phyloP scores from a whole-genome alignment of 495 filamentous ascomycete genomes.

The Aspergillus olivimuriae region DNA sequence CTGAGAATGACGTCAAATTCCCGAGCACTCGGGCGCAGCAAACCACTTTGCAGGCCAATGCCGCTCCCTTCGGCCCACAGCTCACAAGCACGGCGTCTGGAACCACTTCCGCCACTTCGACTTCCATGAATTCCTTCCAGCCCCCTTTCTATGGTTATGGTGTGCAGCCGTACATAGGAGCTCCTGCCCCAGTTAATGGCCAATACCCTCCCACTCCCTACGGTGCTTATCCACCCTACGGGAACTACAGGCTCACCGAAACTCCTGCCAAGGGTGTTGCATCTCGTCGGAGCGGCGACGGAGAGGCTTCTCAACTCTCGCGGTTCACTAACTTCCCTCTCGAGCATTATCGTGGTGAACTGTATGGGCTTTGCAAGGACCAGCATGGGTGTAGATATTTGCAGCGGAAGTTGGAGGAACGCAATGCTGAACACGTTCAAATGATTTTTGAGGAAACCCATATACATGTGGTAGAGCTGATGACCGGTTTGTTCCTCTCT shows the following conservation, averaged over 20 bases:
- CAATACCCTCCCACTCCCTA: constrained; percentile 22
- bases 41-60: constrained; percentile 71
- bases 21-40: constrained; percentile 44
- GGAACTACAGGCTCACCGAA: constrained; percentile 33
- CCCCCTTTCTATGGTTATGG: constrained; percentile 28
- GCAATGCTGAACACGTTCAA: constrained; percentile 72
- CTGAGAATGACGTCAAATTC: constrained; percentile 40
- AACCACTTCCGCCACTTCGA: constrained; percentile 13
- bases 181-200: constrained; percentile 19
- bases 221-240: constrained; percentile 21
- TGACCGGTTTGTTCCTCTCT: constrained; percentile 62
- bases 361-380: constrained; percentile 88
- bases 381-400: constrained; percentile 94
- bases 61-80: constrained; percentile 60
- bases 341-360: constrained; percentile 70
- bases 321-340: constrained; percentile 73
- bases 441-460: constrained; percentile 92
- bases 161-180: constrained; percentile 28
- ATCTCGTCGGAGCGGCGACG: constrained; percentile 28
- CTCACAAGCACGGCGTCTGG: constrained; percentile 19
- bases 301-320: constrained; percentile 34
- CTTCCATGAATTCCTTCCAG: constrained; percentile 21
- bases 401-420: constrained; percentile 95
- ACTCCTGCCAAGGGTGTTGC: constrained; percentile 17
- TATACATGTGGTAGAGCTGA: constrained; percentile 86